Evolutionary conservation across 2,329 filamentous ascomycete genomes (phyloP).

Genomic region (Tolypocladium tropicale): DNA sequence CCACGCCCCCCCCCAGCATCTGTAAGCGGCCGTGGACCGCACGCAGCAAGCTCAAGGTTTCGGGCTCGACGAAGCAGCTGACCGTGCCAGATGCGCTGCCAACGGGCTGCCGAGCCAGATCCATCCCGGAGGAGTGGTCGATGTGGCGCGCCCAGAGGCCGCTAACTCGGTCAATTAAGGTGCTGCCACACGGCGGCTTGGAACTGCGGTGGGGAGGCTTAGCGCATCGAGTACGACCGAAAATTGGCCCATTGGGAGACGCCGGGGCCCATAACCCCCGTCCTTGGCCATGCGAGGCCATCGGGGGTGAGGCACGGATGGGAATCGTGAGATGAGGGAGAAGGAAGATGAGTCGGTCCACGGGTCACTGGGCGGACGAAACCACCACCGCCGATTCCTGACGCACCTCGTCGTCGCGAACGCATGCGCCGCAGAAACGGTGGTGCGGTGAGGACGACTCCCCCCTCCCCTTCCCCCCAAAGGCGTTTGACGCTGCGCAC

Average conservation of each 20-base stretch:
- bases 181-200: conserved; percentile 1
- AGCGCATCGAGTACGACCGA: conserved; percentile 23
- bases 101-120: neutral
- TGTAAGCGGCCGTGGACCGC: too few relatives aligned
- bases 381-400: neutral
- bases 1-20: too few relatives aligned
- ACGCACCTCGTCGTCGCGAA: neutral
- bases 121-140: neutral
- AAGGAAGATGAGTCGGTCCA: too few relatives aligned
- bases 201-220: conserved; percentile 9
- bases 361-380: neutral
- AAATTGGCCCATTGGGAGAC: conserved; percentile 18
- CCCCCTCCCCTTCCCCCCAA: too few relatives aligned
- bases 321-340: too few relatives aligned
- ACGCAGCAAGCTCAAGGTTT: neutral
- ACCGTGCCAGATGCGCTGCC: neutral
- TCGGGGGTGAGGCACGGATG: neutral
- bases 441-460: neutral
- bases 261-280: conserved; percentile 3
- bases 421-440: neutral
- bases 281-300: neutral
- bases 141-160: conserved; percentile 5
- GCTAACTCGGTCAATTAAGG: conserved; percentile 11
- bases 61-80: neutral
- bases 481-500: too few relatives aligned